Conservation (phyloP, 441 rosid species). For the Arabidopsis hybrid region DNA sequence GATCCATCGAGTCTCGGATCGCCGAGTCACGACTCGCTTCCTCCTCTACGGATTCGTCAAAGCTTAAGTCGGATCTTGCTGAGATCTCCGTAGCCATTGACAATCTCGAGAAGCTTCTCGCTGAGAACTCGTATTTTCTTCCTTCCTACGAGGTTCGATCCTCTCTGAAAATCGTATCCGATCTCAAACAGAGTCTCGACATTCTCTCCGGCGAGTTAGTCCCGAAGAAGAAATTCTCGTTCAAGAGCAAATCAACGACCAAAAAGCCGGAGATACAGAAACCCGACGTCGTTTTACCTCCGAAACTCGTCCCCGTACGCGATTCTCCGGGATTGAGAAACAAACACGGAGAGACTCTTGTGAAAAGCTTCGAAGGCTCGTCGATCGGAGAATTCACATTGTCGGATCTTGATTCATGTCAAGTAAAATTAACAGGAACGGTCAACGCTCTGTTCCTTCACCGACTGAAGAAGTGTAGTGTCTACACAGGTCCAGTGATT, state of each 20-base stretch:
- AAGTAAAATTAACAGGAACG: slow-evolving; percentile 60
- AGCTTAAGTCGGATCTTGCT: slow-evolving; percentile 55
- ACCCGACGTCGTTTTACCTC: slow-evolving; percentile 13
- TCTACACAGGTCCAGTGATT: slow-evolving; percentile 70
- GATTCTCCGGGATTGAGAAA: slow-evolving; percentile 73
- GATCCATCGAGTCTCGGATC: slow-evolving; percentile 64
- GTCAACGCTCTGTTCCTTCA: slow-evolving; percentile 66
- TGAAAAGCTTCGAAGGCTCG: slow-evolving; percentile 51
- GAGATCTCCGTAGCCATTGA: slow-evolving; percentile 66
- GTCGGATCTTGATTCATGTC: slow-evolving; percentile 72
- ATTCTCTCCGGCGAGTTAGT: slow-evolving; percentile 51
- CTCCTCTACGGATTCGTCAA: slow-evolving; percentile 49
- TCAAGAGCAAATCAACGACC: slow-evolving; percentile 54
- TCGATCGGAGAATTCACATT: slow-evolving; percentile 74
- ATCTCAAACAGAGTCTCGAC: slow-evolving; percentile 68
- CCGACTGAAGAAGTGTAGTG: slow-evolving; percentile 58
- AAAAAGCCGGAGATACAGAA: slow-evolving; percentile 38
- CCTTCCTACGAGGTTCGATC: slow-evolving; percentile 85
- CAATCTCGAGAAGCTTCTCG: slow-evolving; percentile 75
- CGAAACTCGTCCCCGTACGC: slow-evolving; percentile 34
- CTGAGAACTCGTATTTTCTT: slow-evolving; percentile 74
- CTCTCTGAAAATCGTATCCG: slow-evolving; percentile 66
- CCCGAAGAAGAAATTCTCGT: slow-evolving; percentile 82
- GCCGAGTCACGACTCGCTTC: slow-evolving; percentile 43
- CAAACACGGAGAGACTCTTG: slow-evolving; percentile 51